Conservation (phyloP, 441 rosid genomes). For the Gossypium davidsonii region DNA sequence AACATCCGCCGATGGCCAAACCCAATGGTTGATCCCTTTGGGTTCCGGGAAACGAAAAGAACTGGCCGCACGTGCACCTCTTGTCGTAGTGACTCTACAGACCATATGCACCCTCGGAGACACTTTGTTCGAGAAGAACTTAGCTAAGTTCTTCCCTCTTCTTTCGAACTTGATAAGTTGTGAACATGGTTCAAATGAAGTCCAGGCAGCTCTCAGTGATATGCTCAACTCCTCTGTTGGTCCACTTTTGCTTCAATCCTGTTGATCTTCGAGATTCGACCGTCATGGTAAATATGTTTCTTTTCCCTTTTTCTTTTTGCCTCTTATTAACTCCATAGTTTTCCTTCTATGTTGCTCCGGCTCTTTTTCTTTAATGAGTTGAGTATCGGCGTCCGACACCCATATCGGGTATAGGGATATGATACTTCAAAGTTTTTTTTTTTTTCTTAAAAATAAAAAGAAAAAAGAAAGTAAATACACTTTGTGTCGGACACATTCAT, state of each 20-base stretch:
- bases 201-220: conserved; percentile 83
- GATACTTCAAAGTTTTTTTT: neutral
- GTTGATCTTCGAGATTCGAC: conserved; percentile 37
- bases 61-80: conserved; percentile 91
- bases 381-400: too few relatives aligned
- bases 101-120: conserved; percentile 75
- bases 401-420: neutral
- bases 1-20: conserved; percentile 31
- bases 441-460: too few relatives aligned
- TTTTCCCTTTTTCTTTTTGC: neutral
- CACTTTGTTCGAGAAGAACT: conserved; percentile 63
- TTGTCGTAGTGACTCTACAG: conserved; percentile 78
- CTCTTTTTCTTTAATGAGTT: too few relatives aligned
- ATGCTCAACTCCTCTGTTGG: conserved; percentile 85
- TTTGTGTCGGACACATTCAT: neutral
- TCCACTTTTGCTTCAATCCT: conserved; percentile 75
- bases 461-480: neutral
- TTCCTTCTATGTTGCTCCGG: neutral
- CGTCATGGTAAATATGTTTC: conserved; percentile 19
- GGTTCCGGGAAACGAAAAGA: conserved; percentile 95
- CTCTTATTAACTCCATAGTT: neutral
- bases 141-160: conserved; percentile 65
- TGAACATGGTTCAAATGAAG: conserved; percentile 93
- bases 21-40: conserved; percentile 66
- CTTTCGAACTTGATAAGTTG: conserved; percentile 76